Percentiles rank a stretch among this genome's conserved stretches.
Conservation (phyloP, 768 basidiomycete genomes). For the Mycena filopes region DNA sequence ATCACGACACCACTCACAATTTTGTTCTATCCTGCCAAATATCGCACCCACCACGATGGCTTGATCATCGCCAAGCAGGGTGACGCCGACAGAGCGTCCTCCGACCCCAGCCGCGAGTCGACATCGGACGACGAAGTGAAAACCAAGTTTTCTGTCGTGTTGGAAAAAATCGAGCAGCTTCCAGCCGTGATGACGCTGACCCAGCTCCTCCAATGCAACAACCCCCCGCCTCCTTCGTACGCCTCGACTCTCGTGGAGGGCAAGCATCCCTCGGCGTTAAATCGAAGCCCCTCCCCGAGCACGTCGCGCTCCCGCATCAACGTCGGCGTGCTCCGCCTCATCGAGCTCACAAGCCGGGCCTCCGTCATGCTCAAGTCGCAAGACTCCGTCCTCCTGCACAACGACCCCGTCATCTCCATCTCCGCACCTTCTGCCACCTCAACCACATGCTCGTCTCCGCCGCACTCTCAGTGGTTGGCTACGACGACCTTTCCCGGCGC, state of each 20-base stretch:
- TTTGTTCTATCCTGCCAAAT: constrained; percentile 75
- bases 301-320: constrained; percentile 42
- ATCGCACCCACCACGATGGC: constrained; percentile 56
- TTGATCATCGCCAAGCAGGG: constrained; percentile 18
- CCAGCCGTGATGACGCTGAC: constrained; percentile 85
- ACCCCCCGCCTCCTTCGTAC: constrained; percentile 3
- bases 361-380: constrained; percentile 88
- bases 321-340: constrained; percentile 85
- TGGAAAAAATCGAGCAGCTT: constrained; percentile 85
- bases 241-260: constrained; percentile 36
- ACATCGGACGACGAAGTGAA: constrained; percentile 55
- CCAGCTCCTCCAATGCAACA: constrained; percentile 68
- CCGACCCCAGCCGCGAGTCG: constrained; percentile 13
- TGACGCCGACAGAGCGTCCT: constrained; percentile 32
- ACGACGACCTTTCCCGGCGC: constrained; percentile 76
- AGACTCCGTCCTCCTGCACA: constrained; percentile 71
- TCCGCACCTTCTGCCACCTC: constrained; percentile 81
- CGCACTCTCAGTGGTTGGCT: constrained; percentile 77
- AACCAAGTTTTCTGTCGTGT: constrained; percentile 72
- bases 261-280: constrained; percentile 31
- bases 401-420: constrained; percentile 77
- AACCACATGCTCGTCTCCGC: constrained; percentile 74
- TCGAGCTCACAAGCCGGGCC: constrained; percentile 90
- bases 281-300: neutral
- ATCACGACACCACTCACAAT: constrained; percentile 87